Evolutionary conservation across 2,329 filamentous ascomycete genomes (phyloP).

Genomic region (Neonectria faginata): DNA sequence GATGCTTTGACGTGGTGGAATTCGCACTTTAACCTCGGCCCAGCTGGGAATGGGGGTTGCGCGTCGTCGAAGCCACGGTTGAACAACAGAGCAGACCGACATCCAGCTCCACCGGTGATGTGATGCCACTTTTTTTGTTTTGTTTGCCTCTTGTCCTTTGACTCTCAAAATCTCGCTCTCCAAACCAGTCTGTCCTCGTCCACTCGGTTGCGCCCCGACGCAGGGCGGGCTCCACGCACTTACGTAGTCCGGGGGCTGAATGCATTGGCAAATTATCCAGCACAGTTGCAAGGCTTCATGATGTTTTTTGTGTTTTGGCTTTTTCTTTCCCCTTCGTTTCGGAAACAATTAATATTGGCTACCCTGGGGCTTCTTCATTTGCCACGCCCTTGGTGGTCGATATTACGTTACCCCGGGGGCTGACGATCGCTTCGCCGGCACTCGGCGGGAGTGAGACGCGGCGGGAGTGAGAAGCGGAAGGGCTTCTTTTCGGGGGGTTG

Average conservation of each 20-base stretch:
- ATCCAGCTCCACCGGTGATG: neutral
- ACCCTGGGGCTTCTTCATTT: neutral
- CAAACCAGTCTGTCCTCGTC: neutral
- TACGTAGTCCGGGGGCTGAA: conserved; percentile 8
- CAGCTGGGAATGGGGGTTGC: conserved; percentile 14
- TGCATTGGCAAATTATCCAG: conserved; percentile 1
- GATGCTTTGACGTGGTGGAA: no score
- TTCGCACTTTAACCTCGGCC: neutral
- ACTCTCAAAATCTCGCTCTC: neutral
- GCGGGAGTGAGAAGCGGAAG: neutral
- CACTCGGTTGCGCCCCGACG: neutral
- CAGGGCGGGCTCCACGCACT: neutral
- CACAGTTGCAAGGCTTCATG: neutral
- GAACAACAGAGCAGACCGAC: neutral
- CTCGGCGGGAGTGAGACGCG: neutral
- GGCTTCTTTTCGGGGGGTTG: neutral
- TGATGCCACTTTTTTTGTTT: neutral
- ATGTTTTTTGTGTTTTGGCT: neutral
- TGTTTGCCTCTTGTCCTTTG: no score
- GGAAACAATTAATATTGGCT: neutral
- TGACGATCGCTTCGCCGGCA: neutral
- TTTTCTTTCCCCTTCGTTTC: neutral
- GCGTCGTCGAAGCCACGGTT: conserved; percentile 17
- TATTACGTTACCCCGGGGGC: neutral
- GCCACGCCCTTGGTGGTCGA: neutral